Percentiles rank a stretch among this genome's conserved stretches.
Conservation (phyloP, 2,329 filamentous ascomycete genomes). For the Blastomyces parvus region DNA sequence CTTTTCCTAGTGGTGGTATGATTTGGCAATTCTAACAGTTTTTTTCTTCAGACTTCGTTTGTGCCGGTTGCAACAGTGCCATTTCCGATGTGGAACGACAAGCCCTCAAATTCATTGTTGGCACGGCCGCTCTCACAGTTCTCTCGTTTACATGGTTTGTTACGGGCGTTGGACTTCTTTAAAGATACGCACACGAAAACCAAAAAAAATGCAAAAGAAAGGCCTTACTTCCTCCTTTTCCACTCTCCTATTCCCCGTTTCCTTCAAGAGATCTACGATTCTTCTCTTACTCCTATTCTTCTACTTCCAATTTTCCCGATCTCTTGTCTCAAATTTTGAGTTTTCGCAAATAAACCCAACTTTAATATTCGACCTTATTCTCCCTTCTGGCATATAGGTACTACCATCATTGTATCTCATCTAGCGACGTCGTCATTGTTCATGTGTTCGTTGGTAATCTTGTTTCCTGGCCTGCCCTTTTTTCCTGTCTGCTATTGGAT, state of each 20-base stretch:
- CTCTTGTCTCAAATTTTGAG: background rate
- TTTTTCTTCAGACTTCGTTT: slow-evolving; percentile 39
- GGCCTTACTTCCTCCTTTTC: background rate
- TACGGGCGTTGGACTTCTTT: slow-evolving; percentile 29
- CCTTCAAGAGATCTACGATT: background rate
- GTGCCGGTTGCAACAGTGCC: slow-evolving; percentile 49
- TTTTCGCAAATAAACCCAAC: background rate
- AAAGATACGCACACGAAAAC: background rate
- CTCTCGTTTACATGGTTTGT: slow-evolving; percentile 48
- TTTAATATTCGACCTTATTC: background rate
- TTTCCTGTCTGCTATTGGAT: background rate
- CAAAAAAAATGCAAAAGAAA: background rate
- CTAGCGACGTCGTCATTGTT: background rate
- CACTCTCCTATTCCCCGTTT: background rate
- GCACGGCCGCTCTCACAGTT: slow-evolving; percentile 48
- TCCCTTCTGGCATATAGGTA: background rate
- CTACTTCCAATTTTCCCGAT: background rate
- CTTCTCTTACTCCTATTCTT: background rate
- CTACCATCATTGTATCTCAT: background rate
- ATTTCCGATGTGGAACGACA: slow-evolving; percentile 45
- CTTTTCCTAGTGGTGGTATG: background rate
- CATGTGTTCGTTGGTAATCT: background rate
- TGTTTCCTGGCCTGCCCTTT: background rate
- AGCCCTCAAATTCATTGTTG: slow-evolving; percentile 47
- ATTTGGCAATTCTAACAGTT: slow-evolving; percentile 13